These are phyloP conservation scores for Neoconidiobolus thromboides DNA, from an alignment of 371 early-diverging fungal species.

Conservation along the genomic window DNA sequence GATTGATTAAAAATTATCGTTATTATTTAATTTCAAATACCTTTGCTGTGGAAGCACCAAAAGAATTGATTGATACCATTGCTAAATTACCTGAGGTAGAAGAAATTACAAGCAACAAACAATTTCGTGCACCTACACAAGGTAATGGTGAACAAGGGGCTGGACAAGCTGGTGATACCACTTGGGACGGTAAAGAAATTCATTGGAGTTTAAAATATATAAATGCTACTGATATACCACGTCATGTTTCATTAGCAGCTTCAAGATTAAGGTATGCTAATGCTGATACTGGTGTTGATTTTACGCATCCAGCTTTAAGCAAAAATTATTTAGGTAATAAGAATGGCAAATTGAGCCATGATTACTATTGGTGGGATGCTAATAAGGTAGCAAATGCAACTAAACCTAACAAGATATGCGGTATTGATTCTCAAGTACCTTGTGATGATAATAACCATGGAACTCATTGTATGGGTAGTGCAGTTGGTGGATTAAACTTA, in stretches of 20 bases:
- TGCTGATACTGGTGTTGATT: conserved; percentile 38
- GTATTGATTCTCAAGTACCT: not conserved
- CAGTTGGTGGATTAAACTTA: not conserved
- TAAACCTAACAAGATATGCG: not conserved
- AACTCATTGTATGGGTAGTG: not conserved
- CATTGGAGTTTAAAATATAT: not conserved
- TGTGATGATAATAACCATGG: not conserved
- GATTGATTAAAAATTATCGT: not conserved
- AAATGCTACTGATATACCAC: not conserved
- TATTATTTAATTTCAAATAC: conserved; percentile 5
- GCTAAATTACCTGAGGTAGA: not conserved
- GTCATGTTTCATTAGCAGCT: not conserved
- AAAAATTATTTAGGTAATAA: conserved; percentile 13
- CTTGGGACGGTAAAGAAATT: not conserved
- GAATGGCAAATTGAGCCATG: not conserved
- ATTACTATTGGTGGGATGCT: not conserved
- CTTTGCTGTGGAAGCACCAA: not conserved
- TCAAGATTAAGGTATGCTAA: not conserved
- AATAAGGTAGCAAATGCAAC: not conserved
- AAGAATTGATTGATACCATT: not conserved
- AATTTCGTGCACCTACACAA: not conserved
- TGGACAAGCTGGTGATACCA: not conserved
- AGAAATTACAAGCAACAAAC: conserved; percentile 1
- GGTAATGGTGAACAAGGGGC: not conserved
- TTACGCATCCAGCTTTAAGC: conserved; percentile 48